Evolutionary conservation across 371 early-diverging fungal species (phyloP).

Genomic region (Lichtheimia corymbifera): DNA sequence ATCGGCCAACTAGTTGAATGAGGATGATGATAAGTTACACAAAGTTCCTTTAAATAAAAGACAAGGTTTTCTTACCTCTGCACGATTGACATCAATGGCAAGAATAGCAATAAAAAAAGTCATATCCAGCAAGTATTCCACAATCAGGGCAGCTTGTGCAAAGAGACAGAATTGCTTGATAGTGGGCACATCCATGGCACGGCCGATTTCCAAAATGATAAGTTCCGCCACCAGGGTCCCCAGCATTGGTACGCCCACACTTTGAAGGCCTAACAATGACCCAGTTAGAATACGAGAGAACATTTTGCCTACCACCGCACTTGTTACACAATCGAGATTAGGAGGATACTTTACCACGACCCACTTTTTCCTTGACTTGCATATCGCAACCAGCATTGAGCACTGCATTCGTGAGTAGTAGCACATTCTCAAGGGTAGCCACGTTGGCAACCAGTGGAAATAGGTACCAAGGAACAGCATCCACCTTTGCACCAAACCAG

Average conservation of each 20-base stretch:
- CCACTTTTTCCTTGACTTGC: conserved; percentile 70
- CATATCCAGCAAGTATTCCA: conserved; percentile 71
- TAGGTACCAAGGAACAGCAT: conserved; percentile 48
- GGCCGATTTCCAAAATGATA: conserved; percentile 53
- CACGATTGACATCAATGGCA: conserved; percentile 75
- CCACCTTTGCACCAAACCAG: conserved; percentile 13
- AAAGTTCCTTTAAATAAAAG: background rate
- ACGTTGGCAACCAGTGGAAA: conserved; percentile 67
- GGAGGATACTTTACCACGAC: conserved; percentile 38
- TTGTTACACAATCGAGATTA: background rate
- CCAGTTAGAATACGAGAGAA: background rate
- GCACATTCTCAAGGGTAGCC: conserved; percentile 73
- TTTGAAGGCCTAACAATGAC: conserved; percentile 43
- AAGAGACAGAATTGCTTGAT: conserved; percentile 74
- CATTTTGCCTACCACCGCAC: background rate
- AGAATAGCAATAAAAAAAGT: conserved; percentile 74
- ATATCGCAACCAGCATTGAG: conserved; percentile 66
- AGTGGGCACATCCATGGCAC: conserved; percentile 55
- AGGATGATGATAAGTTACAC: background rate
- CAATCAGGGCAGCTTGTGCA: conserved; percentile 60
- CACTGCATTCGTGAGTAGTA: conserved; percentile 69
- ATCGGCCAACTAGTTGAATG: conserved; percentile 21
- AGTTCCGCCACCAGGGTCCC: conserved; percentile 57
- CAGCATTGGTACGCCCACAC: conserved; percentile 65
- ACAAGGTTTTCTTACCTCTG: conserved; percentile 47